Percentiles rank a stretch among this genome's conserved stretches.
These are phyloP conservation scores for Hypoxylon rickii DNA, from an alignment of 495 filamentous ascomycete species.

Conservation along the genomic window DNA sequence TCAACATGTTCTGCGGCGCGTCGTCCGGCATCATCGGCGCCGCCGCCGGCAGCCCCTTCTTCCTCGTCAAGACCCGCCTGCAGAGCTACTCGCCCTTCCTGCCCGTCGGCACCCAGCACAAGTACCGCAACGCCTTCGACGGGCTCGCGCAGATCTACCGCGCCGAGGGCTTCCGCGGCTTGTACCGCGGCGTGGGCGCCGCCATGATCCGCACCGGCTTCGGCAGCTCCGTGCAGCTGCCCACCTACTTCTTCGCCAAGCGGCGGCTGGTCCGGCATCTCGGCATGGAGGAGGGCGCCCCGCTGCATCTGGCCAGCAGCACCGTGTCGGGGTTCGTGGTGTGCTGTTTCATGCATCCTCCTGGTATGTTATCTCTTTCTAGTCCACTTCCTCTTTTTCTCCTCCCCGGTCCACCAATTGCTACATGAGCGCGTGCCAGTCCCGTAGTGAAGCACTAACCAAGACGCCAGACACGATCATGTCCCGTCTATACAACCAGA, in stretches of 20 bases:
- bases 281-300: conserved; percentile 89
- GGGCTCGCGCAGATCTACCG: conserved; percentile 78
- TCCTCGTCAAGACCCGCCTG: conserved; percentile 95
- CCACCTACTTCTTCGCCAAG: conserved; percentile 99
- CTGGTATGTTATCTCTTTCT: conserved; percentile 59
- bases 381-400: background rate
- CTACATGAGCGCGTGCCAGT: too few species aligned
- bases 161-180: conserved; percentile 74
- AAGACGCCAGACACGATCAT: conserved; percentile 83
- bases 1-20: conserved; percentile 93
- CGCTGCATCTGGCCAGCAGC: conserved; percentile 85
- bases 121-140: conserved; percentile 84
- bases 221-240: conserved; percentile 91
- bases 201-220: conserved; percentile 98
- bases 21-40: conserved; percentile 87
- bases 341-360: conserved; percentile 97
- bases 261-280: conserved; percentile 76
- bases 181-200: conserved; percentile 88
- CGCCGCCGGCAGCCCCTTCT: conserved; percentile 90
- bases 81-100: conserved; percentile 94
- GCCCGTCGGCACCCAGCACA: conserved; percentile 94
- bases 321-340: conserved; percentile 94
- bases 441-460: too few species aligned
- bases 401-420: background rate
- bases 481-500: conserved; percentile 98